Evolutionary conservation across 305 asterid genomes (phyloP).

Genomic region (Solanum hybrid): DNA sequence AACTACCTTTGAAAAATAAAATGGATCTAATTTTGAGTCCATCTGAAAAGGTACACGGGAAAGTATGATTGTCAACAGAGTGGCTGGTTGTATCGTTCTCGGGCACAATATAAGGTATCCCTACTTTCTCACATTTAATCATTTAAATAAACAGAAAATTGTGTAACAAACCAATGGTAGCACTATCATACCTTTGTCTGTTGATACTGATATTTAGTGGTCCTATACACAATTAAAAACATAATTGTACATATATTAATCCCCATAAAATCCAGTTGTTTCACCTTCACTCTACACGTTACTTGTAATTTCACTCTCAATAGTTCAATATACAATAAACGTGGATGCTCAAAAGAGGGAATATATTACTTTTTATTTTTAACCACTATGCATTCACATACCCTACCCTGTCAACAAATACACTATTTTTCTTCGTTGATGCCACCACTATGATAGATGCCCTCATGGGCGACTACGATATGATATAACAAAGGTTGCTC

Average conservation of each 20-base stretch:
- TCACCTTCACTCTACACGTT: slow-evolving; percentile 56
- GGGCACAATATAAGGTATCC: not conserved
- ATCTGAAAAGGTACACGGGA: slow-evolving; percentile 34
- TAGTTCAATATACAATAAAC: not conserved
- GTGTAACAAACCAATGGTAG: not conserved
- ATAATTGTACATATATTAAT: slow-evolving; percentile 63
- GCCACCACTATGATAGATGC: slow-evolving; percentile 49
- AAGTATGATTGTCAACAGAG: not conserved
- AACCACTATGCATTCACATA: slow-evolving; percentile 15
- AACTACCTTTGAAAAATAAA: slow-evolving; percentile 44
- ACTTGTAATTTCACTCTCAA: slow-evolving; percentile 39
- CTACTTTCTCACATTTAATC: not conserved
- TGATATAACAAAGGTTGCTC: slow-evolving; percentile 17
- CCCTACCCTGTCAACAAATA: slow-evolving; percentile 36
- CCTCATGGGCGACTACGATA: slow-evolving; percentile 38
- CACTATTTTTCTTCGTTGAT: slow-evolving; percentile 39
- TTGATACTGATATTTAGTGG: slow-evolving; percentile 70
- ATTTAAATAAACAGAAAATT: not conserved
- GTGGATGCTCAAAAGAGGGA: not conserved
- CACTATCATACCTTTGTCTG: slow-evolving; percentile 52
- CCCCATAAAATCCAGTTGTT: slow-evolving; percentile 66
- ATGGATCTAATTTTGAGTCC: slow-evolving; percentile 51
- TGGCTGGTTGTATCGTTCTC: not conserved
- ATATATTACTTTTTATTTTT: not conserved
- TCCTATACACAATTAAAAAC: slow-evolving; percentile 53